These are phyloP conservation scores for Streptanthus diversifolius DNA, from an alignment of 345 rosid species.

Conservation along the genomic window DNA sequence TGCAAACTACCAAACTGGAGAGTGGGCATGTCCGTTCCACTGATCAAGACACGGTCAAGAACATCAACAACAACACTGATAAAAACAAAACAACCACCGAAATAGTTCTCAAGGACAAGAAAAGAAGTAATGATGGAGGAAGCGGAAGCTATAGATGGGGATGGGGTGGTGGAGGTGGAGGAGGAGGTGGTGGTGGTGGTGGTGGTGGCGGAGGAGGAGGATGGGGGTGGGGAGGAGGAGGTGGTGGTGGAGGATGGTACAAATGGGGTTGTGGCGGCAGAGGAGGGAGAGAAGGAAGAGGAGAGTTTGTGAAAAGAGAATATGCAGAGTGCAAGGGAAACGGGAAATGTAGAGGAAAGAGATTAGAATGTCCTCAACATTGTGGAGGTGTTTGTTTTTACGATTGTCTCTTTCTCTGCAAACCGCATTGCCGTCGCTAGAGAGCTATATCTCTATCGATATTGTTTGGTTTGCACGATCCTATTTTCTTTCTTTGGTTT, in stretches of 20 bases:
- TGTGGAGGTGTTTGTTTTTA: slow-evolving; percentile 69
- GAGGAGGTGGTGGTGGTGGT: slow-evolving; percentile 35
- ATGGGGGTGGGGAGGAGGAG: slow-evolving; percentile 38
- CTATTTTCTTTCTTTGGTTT: background rate
- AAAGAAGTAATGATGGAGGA: slow-evolving; percentile 31
- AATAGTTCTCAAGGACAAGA: slow-evolving; percentile 27
- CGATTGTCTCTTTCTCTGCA: slow-evolving; percentile 61
- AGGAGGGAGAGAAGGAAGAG: slow-evolving; percentile 32
- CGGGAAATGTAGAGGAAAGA: slow-evolving; percentile 56
- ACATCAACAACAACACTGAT: background rate
- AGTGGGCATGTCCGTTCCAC: slow-evolving; percentile 16
- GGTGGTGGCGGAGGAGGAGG: slow-evolving; percentile 37
- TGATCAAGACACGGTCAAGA: slow-evolving; percentile 21
- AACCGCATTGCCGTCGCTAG: slow-evolving; percentile 57
- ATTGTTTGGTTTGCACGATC: background rate
- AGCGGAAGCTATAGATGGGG: slow-evolving; percentile 41
- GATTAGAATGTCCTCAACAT: slow-evolving; percentile 62
- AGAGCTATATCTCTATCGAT: background rate
- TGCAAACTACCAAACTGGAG: slow-evolving; percentile 19
- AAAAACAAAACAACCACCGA: slow-evolving; percentile 11
- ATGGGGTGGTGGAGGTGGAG: slow-evolving; percentile 35
- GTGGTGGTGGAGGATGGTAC: slow-evolving; percentile 56
- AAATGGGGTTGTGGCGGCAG: slow-evolving; percentile 49
- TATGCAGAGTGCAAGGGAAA: slow-evolving; percentile 49
- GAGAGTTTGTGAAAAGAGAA: slow-evolving; percentile 47